These are phyloP conservation scores for Tulasnella sp. DNA, from an alignment of 768 basidiomycete species.

Conservation along the genomic window DNA sequence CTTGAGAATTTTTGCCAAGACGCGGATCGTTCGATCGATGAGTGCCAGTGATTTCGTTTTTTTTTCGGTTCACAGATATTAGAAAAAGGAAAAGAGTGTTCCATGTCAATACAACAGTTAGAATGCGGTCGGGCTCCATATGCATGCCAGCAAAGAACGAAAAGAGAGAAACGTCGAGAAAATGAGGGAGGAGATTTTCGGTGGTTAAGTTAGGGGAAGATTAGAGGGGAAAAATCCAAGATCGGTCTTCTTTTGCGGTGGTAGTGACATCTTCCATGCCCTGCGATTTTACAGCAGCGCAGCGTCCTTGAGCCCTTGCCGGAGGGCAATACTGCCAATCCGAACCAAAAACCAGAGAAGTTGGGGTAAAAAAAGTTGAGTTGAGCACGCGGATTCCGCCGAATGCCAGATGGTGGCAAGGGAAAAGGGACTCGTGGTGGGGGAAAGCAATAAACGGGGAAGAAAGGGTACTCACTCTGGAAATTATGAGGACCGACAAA, in stretches of 20 bases:
- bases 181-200: not conserved
- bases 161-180: not conserved
- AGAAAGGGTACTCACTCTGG: slow-evolving; percentile 61
- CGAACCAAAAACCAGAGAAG: not conserved
- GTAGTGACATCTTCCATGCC: not conserved
- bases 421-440: slow-evolving; percentile 23
- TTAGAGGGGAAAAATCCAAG: not conserved
- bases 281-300: slow-evolving; percentile 52
- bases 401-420: slow-evolving; percentile 30
- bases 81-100: not conserved
- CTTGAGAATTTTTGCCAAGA: not conserved
- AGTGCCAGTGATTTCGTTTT: not conserved
- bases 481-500: slow-evolving; percentile 31
- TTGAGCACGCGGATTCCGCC: slow-evolving; percentile 36
- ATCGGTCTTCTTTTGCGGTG: not conserved
- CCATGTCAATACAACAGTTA: slow-evolving; percentile 10
- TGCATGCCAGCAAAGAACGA: slow-evolving; percentile 9
- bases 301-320: slow-evolving; percentile 60
- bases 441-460: slow-evolving; percentile 33
- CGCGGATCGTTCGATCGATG: not conserved
- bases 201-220: not conserved
- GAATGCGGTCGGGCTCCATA: not conserved
- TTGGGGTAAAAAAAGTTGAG: not conserved
- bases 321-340: slow-evolving; percentile 59
- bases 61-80: not conserved